Evolutionary conservation across 306 rosid species (phyloP).

Genomic region (Senna tora): DNA sequence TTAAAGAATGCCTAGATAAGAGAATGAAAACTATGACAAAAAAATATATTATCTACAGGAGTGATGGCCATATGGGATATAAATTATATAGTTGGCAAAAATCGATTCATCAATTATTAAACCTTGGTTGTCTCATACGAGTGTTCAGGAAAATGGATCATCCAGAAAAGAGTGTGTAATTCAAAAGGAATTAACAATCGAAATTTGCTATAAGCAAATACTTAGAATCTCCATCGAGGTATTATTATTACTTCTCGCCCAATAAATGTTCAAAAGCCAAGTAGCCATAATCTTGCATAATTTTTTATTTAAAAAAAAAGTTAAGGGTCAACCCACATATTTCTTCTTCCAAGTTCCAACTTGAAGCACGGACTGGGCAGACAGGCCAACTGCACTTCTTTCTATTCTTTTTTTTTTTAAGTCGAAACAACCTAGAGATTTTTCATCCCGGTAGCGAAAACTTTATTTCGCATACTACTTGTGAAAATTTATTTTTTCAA

Average conservation of each 20-base stretch:
- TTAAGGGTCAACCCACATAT: neutral
- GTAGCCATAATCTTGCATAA: neutral
- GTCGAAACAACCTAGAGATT: neutral
- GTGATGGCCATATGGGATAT: neutral
- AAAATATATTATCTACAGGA: neutral
- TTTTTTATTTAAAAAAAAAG: neutral
- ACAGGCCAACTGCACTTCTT: neutral
- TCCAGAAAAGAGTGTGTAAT: neutral
- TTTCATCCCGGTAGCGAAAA: neutral
- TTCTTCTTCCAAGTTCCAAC: conserved; percentile 1
- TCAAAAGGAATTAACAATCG: neutral
- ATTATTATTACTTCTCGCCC: neutral
- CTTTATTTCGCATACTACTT: neutral
- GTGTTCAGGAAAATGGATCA: neutral
- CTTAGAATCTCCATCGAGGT: neutral
- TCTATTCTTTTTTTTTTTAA: neutral
- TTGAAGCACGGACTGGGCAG: neutral
- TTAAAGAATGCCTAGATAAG: neutral
- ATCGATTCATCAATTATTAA: neutral
- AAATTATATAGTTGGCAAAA: neutral
- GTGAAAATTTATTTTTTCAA: neutral
- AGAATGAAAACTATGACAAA: neutral
- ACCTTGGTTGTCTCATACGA: neutral
- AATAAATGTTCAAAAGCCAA: neutral
- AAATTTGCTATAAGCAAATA: neutral